phyloP scores from a whole-genome alignment of 2,329 filamentous ascomycete genomes.

The Myriosclerotinia curreyana region DNA sequence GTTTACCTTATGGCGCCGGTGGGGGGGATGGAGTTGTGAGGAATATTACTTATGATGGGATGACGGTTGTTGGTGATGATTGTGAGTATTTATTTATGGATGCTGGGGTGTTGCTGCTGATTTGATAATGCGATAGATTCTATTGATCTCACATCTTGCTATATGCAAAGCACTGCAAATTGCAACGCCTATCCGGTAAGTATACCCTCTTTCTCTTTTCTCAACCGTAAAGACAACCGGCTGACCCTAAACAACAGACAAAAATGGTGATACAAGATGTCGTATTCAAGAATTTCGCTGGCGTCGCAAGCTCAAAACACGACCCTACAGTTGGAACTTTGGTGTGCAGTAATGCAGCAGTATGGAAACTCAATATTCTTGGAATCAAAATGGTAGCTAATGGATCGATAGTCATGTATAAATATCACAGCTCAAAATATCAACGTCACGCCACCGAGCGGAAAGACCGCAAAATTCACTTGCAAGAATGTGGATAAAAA shows the following conservation, averaged over 20 bases:
- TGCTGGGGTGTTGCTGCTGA: neutral
- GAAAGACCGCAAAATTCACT: conserved; percentile 42
- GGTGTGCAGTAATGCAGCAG: conserved; percentile 46
- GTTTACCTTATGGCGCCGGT: conserved; percentile 50
- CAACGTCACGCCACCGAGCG: conserved; percentile 46
- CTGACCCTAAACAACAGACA: conserved; percentile 35
- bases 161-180: conserved; percentile 57
- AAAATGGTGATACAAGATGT: conserved; percentile 52
- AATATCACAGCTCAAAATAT: conserved; percentile 49
- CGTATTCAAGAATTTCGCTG: conserved; percentile 42
- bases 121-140: conserved; percentile 9
- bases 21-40: conserved; percentile 57
- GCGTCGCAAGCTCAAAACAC: conserved; percentile 46
- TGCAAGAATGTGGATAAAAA: conserved; percentile 44
- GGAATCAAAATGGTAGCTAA: neutral
- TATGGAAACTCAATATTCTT: neutral
- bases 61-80: conserved; percentile 57
- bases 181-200: conserved; percentile 54
- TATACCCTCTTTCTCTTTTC: too few species aligned
- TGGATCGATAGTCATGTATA: conserved; percentile 29
- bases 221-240: conserved; percentile 44
- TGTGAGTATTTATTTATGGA: conserved; percentile 20
- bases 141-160: conserved; percentile 50
- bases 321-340: conserved; percentile 46
- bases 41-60: conserved; percentile 60